Evolutionary conservation across 768 basidiomycete genomes (phyloP).

Genomic region (Thelephora aurantiotincta): DNA sequence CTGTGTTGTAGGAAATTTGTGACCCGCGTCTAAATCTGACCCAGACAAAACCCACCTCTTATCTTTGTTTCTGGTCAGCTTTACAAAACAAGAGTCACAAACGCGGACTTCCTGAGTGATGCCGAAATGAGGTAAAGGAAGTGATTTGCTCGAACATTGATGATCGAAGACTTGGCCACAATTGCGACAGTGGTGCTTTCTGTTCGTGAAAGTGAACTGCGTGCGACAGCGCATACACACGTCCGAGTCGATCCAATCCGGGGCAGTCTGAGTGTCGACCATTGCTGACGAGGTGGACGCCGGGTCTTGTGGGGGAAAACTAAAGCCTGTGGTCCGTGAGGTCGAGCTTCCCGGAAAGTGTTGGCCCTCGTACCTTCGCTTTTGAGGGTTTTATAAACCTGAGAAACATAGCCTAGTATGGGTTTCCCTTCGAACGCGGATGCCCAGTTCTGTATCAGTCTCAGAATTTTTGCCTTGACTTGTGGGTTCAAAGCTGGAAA

Average conservation of each 20-base stretch:
- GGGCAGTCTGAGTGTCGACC: constrained; percentile 84
- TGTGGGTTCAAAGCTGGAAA: constrained; percentile 63
- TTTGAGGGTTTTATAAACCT: constrained; percentile 66
- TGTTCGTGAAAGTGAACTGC: constrained; percentile 85
- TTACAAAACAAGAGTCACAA: constrained; percentile 81
- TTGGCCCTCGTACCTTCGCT: constrained; percentile 43
- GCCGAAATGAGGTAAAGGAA: constrained; percentile 85
- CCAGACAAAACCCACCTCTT: constrained; percentile 20
- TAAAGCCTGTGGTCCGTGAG: constrained; percentile 41
- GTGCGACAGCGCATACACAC: constrained; percentile 88
- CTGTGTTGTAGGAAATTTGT: neutral
- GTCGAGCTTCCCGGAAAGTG: neutral
- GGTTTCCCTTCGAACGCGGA: constrained; percentile 77
- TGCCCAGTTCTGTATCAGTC: constrained; percentile 88
- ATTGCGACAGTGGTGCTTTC: constrained; percentile 97
- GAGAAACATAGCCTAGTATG: constrained; percentile 55
- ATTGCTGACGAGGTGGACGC: constrained; percentile 61
- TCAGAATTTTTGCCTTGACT: constrained; percentile 67
- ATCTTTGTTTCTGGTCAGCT: constrained; percentile 53
- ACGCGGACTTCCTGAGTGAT: constrained; percentile 88
- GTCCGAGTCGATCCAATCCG: constrained; percentile 96
- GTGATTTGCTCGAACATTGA: constrained; percentile 72
- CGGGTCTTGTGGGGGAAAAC: constrained; percentile 72
- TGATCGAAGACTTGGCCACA: constrained; percentile 97
- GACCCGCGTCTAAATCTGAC: constrained; percentile 10